Base-by-base conservation (phyloP, 208 protist genomes). In the Leishmania braziliensis region DNA sequence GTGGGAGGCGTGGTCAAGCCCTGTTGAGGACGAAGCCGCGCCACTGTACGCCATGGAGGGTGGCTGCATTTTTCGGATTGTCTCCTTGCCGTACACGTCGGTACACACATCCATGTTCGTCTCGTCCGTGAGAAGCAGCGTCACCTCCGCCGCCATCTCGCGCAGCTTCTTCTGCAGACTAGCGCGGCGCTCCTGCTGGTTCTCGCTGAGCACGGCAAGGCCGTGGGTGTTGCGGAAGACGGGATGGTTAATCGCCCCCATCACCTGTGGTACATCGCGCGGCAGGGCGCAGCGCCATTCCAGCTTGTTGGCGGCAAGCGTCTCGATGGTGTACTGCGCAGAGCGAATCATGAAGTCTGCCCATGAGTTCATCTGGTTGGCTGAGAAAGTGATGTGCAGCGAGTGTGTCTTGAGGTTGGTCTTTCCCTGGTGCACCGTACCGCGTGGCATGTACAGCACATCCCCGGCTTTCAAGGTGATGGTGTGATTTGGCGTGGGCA, bases 361-460 rank as follows among this genome's bases (percentile, higher is more conserved):
- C 91, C 88, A 92, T 6, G 89, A 82, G 78, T 95, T 90, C 91
- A 95, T 93, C 77, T 98, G 94, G 74, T 95, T 96, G 4, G 96
- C 98, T 23, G 94, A 98, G 39, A 99, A 90, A 23, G 98, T 99
- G 9, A 98, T 79, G 81, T 99, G 98, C 9, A 98, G 80, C 16
- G 96, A 98, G 82, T 96, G 91, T 2, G 82, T 82, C 26, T 90
- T 18, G 53, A 77, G 51, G n/a, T 63, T 88, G 53, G 88, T 93
- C 75, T 78, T 77, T 36, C 91, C 97, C 84, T 99, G 96, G 84
- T 99, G 98, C 33, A 99, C 96, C 51, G 89, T 92, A 43, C 98
- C 98, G 58, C 97, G 90, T 26, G 98, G 98, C 79, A 99, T 97
- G 91, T 99, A 99, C 18, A 99, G 83, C 33, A 99, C 80, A 75